Evolutionary conservation across 2,329 filamentous ascomycete genomes (phyloP), one percentile per base, ranked within the genome.

Genomic region (Xylariaceae sp.): DNA sequence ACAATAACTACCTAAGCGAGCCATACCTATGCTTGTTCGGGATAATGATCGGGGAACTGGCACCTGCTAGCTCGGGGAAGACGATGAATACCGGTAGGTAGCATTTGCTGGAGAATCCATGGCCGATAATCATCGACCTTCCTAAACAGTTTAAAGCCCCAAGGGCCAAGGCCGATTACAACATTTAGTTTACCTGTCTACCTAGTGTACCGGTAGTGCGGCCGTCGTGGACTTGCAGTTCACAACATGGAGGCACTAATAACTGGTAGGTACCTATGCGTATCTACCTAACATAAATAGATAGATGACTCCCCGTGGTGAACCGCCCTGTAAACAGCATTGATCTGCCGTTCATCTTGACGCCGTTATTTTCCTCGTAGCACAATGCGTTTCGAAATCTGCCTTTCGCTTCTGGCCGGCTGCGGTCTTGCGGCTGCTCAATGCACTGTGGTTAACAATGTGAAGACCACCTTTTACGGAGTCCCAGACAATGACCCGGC

Each of bases 401-500:
- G 47, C 13, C 45, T 56, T 34, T 21, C 51, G 30, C 54, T 56
- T 18, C 48, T 56, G 21, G 51, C 54, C 43, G 43, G 19, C 22
- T n/a, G 8, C 19, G 29, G 55, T 10, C 15, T 50, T 5, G 49
- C 52, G 30, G 22, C 59, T 21, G 58, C 61, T 7, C 32, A 34
- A 15, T 68, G 67, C 58, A 63, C 62, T 34, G 46, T 62, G 15
- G 56, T 55, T 12, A 40, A 49, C 44, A 60, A 62, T 32, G 65
- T 71, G 40, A 61, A 62, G n/a, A 61, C 67, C 43, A 74, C 71
- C 34, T 74, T 74, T 60, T 74, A 70, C 61, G 71, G 72, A 48
- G 68, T 63, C 52, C 70, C 72, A 3, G 70, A 74, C 61, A 74
- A 74, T 51, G 64, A 66, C 36, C 70, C 71, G 0, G 65, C 71